Base-by-base conservation (phyloP, 805 yeast genomes). In the Lipomyces orientalis region DNA sequence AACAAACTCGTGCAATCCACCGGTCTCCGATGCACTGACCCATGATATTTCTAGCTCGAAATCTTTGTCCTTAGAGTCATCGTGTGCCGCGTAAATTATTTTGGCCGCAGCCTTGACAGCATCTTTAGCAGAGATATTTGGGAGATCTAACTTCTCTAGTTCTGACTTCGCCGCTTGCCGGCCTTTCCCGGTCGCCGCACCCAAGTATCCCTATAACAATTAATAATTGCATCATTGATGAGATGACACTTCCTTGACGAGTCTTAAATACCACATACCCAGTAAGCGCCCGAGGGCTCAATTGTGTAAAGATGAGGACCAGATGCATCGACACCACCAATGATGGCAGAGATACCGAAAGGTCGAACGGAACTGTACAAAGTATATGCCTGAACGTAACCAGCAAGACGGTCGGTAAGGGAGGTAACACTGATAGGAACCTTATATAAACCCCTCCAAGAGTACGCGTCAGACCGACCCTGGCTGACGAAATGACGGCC, bases 101-200 rank as follows among this genome's bases (percentile, higher is more conserved):
- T 89, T 90, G 4, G 98, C 98, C 39, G 98, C 98, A 76, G 90
- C 90, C 75, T 90, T 93, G 51, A 95, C 90, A 4, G 97, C 99
- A 25, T 93, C 97, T 73, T 80, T 85, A 3, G 88, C 90, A 8
- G 88, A 81, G 72, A 96, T 81, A 71, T 84, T 86, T 63, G 87
- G 88, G 69, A 88, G 82, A 72, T 91, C 89, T 66, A 95, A 83
- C 79, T 95, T 95, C 80, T 95, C 99, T 73, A 95, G 85, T 80
- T 95, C 99, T 35, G 94, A 90, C 81, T 94, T 94, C 60, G 99
- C 99, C n/a, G 91, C 87, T 80, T 95, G 99, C 79, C 98, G 88
- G 59, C 99, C 99, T 79, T 94, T 95, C 71, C 99, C 99, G 3
- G 98, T 87, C 19, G 99, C 99, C 52, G 97, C 97, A 69, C 97